Base-by-base conservation (phyloP, 306 rosid species). In the Mimosa bimucronata region DNA sequence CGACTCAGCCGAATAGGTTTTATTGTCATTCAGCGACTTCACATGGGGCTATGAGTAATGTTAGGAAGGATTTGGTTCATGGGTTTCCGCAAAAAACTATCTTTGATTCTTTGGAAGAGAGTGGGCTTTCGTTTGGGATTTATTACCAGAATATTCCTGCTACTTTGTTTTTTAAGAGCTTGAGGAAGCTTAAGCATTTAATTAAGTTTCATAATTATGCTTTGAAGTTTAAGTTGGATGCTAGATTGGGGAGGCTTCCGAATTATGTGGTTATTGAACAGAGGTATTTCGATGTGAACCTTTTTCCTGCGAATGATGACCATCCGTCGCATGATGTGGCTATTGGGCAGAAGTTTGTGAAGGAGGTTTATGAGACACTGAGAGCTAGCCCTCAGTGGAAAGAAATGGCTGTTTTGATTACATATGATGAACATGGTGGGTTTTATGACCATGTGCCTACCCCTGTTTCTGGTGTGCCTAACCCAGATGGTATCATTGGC, bases 281-380 rank as follows among this genome's bases (percentile, higher is more conserved):
- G 85, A 73, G 98, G 13, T 94, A 94, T 87, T 94, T 94, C 9
- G 98, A 94, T 57, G 71, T 91, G 1, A 66, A 67, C 69, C 31
- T 85, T 23, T 81, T 82, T 7, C 98, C 97, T 55, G 97, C 98
- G 25, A 94, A 94, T 67, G 98, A 94, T 42, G 97, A 94, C 19
- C 98, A 94, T 52, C 98, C 98, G 0, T 94, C 98, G 11, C 98
- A 94, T 58, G 97, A 94, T 50, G 95, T 92, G 79, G 97, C 97
- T 41, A n/a, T 19, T 1, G 98, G 97, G 68, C 98, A 94, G 92
- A 88, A 66, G 85, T 88, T 92, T n/a, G 92, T 94, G 74, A 92
- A 94, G 91, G 97, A 92, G 77, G 97, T 94, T 29, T 94, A 94
- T 68, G 98, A 94, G 84, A 67, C 87, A 4, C 85, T 94, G 44